phyloP scores from a whole-genome alignment of 768 basidiomycete genomes.

The Naganishia kalamii region DNA sequence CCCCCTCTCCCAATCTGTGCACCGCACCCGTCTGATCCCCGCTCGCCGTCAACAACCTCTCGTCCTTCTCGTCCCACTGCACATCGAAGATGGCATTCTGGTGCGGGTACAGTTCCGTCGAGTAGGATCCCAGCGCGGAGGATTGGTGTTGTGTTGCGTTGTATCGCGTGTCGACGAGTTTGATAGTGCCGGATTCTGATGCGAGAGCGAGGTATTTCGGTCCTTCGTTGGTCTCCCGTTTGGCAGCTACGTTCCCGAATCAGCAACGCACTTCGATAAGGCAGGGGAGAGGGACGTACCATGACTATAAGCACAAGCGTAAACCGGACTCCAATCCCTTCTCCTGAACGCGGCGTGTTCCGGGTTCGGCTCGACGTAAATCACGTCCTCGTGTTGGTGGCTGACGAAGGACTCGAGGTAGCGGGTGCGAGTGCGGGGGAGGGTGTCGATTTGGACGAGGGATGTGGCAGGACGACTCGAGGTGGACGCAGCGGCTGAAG shows the following conservation, averaged over 20 bases:
- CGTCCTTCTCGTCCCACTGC: constrained; percentile 40
- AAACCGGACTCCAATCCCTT: constrained; percentile 17
- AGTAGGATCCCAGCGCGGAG: background rate
- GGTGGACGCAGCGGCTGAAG: too few species aligned
- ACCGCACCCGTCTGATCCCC: constrained; percentile 31
- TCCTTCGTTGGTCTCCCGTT: background rate
- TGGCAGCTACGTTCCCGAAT: background rate
- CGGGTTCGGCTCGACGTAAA: constrained; percentile 17
- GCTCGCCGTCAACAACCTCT: constrained; percentile 34
- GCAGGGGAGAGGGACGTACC: constrained; percentile 10
- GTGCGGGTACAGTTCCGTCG: constrained; percentile 23
- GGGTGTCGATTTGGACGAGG: background rate
- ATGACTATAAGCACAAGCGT: constrained; percentile 22
- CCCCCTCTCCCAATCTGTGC: background rate
- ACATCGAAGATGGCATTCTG: constrained; percentile 43
- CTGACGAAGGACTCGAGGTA: constrained; percentile 15
- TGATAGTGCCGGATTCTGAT: background rate
- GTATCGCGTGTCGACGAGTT: background rate
- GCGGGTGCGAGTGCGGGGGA: background rate
- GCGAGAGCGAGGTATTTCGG: background rate
- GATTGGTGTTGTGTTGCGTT: background rate
- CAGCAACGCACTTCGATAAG: background rate
- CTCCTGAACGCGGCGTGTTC: background rate
- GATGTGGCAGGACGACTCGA: background rate
- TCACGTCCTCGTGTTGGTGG: background rate